Percentiles rank a stretch among this genome's conserved stretches.
These are phyloP conservation scores for Polygonum maritimum DNA, from an alignment of 148 eudicot genomes.

Conservation along the genomic window DNA sequence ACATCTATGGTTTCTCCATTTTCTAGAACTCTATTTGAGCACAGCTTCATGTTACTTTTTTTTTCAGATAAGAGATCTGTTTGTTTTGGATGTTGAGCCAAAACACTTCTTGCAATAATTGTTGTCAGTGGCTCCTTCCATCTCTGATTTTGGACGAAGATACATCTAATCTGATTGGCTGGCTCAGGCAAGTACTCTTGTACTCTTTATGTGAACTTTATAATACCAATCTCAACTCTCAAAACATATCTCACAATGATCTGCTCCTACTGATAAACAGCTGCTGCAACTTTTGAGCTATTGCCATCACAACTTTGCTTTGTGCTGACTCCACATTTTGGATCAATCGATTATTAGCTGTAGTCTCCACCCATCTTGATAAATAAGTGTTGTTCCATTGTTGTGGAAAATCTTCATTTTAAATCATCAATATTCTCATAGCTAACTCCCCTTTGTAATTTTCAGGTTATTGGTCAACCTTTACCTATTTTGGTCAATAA, in stretches of 20 bases:
- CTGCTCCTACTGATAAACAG: neutral
- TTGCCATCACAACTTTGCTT: neutral
- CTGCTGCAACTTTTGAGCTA: constrained; percentile 1
- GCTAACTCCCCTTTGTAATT: neutral
- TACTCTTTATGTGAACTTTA: neutral
- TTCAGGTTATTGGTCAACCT: constrained; percentile 63
- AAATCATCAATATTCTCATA: neutral
- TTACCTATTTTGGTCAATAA: constrained; percentile 43
- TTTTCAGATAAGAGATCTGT: constrained; percentile 73
- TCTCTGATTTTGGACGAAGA: constrained; percentile 72
- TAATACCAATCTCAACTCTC: neutral
- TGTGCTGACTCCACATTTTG: neutral
- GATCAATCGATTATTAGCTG: neutral
- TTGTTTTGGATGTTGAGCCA: constrained; percentile 66
- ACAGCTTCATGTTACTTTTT: neutral
- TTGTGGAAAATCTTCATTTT: neutral
- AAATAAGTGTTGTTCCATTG: neutral
- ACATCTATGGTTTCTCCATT: neutral
- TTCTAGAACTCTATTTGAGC: neutral
- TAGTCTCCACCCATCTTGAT: neutral
- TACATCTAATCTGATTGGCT: constrained; percentile 47
- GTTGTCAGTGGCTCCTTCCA: constrained; percentile 92
- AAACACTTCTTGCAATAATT: constrained; percentile 64
- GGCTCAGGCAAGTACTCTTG: constrained; percentile 42
- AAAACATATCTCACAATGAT: neutral